These are phyloP conservation scores for Penicillium olsonii DNA, from an alignment of 2,329 filamentous ascomycete genomes.

Conservation along the genomic window DNA sequence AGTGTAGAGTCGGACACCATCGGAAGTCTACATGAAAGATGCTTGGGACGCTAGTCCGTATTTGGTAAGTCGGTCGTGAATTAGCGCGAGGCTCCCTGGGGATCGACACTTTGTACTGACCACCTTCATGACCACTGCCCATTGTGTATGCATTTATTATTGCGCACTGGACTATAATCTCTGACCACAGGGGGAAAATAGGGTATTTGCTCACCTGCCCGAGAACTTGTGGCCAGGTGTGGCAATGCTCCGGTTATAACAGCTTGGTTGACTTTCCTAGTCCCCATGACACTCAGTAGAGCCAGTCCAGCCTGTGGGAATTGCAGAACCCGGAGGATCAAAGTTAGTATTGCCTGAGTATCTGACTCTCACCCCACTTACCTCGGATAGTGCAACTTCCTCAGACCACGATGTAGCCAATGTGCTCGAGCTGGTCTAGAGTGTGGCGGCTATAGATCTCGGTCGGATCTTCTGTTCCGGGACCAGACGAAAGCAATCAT, in stretches of 20 bases:
- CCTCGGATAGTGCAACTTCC: slow-evolving; percentile 1
- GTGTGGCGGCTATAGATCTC: slow-evolving; percentile 4
- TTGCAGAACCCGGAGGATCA: slow-evolving; percentile 2
- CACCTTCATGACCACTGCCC: background rate
- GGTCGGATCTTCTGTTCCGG: slow-evolving; percentile 3
- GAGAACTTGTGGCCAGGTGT: background rate
- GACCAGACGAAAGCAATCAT: slow-evolving; percentile 2
- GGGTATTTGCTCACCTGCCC: too few relatives aligned
- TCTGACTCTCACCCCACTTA: background rate
- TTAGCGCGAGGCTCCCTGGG: background rate
- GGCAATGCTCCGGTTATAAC: background rate
- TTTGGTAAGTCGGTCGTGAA: background rate
- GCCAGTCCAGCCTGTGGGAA: slow-evolving; percentile 5
- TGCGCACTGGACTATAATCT: too few relatives aligned
- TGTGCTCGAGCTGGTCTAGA: slow-evolving; percentile 4
- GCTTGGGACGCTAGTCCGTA: background rate
- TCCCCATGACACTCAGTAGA: background rate
- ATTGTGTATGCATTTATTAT: too few relatives aligned
- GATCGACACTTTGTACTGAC: background rate
- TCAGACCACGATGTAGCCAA: slow-evolving; percentile 4
- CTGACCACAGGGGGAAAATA: too few relatives aligned
- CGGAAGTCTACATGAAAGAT: background rate
- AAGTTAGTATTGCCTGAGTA: background rate
- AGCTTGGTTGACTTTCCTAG: background rate
- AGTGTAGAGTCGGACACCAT: background rate